A percentile compares a stretch with the other conserved stretches of the same genome.
Conservation (phyloP, 2,329 filamentous ascomycete species). For the Laburnicola sp. region DNA sequence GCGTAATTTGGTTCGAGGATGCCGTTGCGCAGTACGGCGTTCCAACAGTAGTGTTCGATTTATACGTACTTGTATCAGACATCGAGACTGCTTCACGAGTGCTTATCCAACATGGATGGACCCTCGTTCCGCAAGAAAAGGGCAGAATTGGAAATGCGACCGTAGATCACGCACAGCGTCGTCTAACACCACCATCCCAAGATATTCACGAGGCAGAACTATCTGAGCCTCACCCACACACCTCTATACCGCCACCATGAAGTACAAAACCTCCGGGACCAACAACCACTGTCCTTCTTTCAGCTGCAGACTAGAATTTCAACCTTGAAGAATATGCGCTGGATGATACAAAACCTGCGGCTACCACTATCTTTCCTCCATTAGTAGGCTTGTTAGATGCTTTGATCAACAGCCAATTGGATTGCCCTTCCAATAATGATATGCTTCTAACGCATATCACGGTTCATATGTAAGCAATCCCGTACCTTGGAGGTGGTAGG, state of each 20-base stretch:
- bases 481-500: no score
- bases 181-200: slow-evolving; percentile 4
- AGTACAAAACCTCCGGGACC: slow-evolving; percentile 7
- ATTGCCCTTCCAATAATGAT: slow-evolving; percentile 3
- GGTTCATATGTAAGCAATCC: no score
- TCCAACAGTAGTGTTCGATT: slow-evolving; percentile 10
- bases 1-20: slow-evolving; percentile 14
- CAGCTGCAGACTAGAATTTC: slow-evolving; percentile 13
- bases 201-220: slow-evolving; percentile 7
- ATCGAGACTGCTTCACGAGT: slow-evolving; percentile 7
- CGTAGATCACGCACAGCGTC: slow-evolving; percentile 4
- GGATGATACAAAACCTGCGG: slow-evolving; percentile 1
- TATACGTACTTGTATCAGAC: slow-evolving; percentile 10
- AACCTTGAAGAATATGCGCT: slow-evolving; percentile 1
- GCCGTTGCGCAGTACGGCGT: slow-evolving; percentile 12
- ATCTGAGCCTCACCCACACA: not conserved
- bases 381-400: slow-evolving; percentile 9
- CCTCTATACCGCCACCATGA: slow-evolving; percentile 5
- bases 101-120: slow-evolving; percentile 8
- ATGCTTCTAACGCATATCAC: slow-evolving; percentile 3
- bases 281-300: slow-evolving; percentile 10
- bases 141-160: slow-evolving; percentile 11
- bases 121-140: slow-evolving; percentile 6
- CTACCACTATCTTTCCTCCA: slow-evolving; percentile 7
- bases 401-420: slow-evolving; percentile 12